Base-by-base conservation (phyloP, 116 monocot genomes). In the Cymodocea nodosa region DNA sequence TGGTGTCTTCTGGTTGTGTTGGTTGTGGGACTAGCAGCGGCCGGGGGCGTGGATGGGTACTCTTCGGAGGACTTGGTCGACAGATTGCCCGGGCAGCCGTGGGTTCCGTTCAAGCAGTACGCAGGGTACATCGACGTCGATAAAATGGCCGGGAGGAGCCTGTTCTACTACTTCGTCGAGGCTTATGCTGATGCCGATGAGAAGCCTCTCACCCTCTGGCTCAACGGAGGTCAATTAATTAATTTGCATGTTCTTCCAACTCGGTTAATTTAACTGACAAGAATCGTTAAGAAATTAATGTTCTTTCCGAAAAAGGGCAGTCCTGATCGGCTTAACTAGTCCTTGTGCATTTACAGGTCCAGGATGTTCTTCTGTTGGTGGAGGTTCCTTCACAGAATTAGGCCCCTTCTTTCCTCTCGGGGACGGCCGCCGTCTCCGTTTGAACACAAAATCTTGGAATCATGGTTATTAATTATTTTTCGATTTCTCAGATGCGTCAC, bases 291-390 rank as follows among this genome's bases (percentile, higher is more conserved):
- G n/a, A n/a, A n/a, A n/a, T n/a, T n/a, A n/a, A n/a, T n/a, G n/a
- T n/a, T n/a, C n/a, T n/a, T n/a, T n/a, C n/a, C n/a, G n/a, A n/a
- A n/a, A n/a, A n/a, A n/a, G n/a, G n/a, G n/a, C n/a, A n/a, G n/a
- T n/a, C n/a, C n/a, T n/a, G n/a, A n/a, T n/a, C n/a, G n/a, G n/a
- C n/a, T n/a, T n/a, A n/a, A n/a, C n/a, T n/a, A n/a, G n/a, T n/a
- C n/a, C n/a, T n/a, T n/a, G n/a, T n/a, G n/a, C n/a, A n/a, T 37
- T 37, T 37, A 37, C 6, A 37, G 92, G 92, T 16, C 92, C 92
- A 22, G 93, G 93, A 49, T 93, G 93, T 63, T 93, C 93, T 68
- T 93, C 93, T 51, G 59, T 93, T 25, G 93, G 93, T 49, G 93
- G 93, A 12, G 93, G 93, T 15, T 88, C 93, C 6, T 93, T 93